phyloP scores from a whole-genome alignment of 2,329 filamentous ascomycete genomes.

The Claviceps quebecensis region DNA sequence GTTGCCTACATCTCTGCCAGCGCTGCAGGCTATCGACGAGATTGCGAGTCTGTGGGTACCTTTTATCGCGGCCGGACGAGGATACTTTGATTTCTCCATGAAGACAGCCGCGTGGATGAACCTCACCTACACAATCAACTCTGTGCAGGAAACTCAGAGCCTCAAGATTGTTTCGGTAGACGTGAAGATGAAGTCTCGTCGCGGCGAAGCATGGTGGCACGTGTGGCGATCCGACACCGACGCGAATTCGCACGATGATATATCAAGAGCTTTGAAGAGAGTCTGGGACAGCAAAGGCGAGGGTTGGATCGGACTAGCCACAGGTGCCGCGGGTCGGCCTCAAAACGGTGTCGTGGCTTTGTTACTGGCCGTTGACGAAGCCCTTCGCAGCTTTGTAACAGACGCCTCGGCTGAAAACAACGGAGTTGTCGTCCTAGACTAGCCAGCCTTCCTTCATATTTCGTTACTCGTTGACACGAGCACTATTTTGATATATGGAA shows the following conservation, averaged over 20 bases:
- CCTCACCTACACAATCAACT: constrained; percentile 35
- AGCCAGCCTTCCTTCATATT: background rate
- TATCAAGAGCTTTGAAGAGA: constrained; percentile 26
- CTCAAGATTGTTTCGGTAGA: constrained; percentile 32
- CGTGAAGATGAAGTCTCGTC: constrained; percentile 34
- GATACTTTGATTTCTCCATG: constrained; percentile 35
- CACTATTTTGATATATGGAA: background rate
- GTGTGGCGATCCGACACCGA: constrained; percentile 22
- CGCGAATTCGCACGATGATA: constrained; percentile 15
- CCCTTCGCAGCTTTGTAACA: constrained; percentile 21
- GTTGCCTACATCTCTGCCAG: constrained; percentile 46
- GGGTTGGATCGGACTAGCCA: constrained; percentile 33
- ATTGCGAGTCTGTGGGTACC: constrained; percentile 43
- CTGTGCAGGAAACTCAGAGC: constrained; percentile 10
- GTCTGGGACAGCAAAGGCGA: constrained; percentile 31
- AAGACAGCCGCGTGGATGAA: constrained; percentile 43
- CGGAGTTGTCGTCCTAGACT: constrained; percentile 9
- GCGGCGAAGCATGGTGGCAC: constrained; percentile 37
- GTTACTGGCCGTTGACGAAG: constrained; percentile 33
- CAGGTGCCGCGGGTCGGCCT: constrained; percentile 30
- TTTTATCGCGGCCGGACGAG: constrained; percentile 27
- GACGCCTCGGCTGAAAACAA: background rate
- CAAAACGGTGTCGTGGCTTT: constrained; percentile 30
- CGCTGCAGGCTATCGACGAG: constrained; percentile 46
- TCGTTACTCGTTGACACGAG: background rate